Evolutionary conservation across 257 asterid species (phyloP).

Genomic region (Agastache rugosa): DNA sequence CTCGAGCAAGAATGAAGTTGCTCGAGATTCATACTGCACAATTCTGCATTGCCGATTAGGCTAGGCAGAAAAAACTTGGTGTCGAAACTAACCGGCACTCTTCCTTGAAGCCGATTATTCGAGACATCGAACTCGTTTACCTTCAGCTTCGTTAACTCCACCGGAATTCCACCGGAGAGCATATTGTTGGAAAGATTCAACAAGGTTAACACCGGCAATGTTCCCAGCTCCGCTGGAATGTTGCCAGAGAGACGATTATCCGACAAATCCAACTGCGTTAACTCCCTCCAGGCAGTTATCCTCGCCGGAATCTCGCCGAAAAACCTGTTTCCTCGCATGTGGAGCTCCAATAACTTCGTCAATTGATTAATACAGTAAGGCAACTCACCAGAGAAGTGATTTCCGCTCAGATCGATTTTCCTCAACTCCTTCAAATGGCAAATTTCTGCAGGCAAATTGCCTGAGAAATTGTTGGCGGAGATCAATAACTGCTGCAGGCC

Average conservation of each 20-base stretch:
- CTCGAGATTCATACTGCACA: conserved; percentile 30
- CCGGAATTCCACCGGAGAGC: conserved; percentile 34
- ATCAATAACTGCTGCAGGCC: conserved; percentile 26
- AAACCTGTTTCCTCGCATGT: conserved; percentile 31
- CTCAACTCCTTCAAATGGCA: conserved; percentile 29
- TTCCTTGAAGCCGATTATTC: conserved; percentile 35
- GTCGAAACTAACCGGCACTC: conserved; percentile 30
- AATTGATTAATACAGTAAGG: conserved; percentile 25
- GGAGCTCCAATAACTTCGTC: conserved; percentile 25
- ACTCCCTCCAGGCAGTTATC: conserved; percentile 13
- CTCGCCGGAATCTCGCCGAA: conserved; percentile 29
- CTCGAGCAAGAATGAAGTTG: conserved; percentile 33
- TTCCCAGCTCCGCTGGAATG: conserved; percentile 32
- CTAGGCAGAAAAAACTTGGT: conserved; percentile 13
- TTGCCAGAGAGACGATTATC: conserved; percentile 28
- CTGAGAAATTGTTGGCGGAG: conserved; percentile 37
- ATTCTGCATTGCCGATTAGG: conserved; percentile 32
- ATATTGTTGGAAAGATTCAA: conserved; percentile 36
- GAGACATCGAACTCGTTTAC: conserved; percentile 32
- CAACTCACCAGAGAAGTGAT: conserved; percentile 31
- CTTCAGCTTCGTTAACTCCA: conserved; percentile 31
- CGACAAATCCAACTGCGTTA: conserved; percentile 41
- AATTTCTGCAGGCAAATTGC: conserved; percentile 29
- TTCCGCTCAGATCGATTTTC: conserved; percentile 26
- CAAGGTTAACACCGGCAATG: conserved; percentile 31